Base-by-base conservation (phyloP, 768 basidiomycete species). In the Phaffia tasmanica region DNA sequence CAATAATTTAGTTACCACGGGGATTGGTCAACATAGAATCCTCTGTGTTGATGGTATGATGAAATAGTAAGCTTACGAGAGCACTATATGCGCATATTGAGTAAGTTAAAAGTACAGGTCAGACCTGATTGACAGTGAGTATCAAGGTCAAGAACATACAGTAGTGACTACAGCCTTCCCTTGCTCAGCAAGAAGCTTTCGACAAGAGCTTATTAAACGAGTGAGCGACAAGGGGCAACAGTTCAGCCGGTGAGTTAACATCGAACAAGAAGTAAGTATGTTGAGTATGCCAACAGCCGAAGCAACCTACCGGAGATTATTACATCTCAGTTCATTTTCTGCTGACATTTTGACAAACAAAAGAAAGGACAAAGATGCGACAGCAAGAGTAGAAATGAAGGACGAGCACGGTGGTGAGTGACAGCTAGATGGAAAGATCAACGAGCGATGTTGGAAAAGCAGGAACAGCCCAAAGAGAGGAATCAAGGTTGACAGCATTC, bases 141-240 rank as follows among this genome's bases (percentile, higher is more conserved):
- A 16, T 4, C 29, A 27, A 27, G 5, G n/a, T 46, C 46, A 19
- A 60, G 32, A 19, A 57, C 65, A 19, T 8, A 67, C 65, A 9
- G 65, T 67, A 18, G 65, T 67, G 27, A 67, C 65, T 1, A 67
- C 65, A 1, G 65, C 65, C n/a, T 59, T 61, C 2, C 65, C 65
- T 54, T 67, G 60, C 54, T 67, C 65, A 9, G 54, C 35, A 7
- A 67, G 32, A 6, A 42, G 42, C 29, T 67, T 67, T 23, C 65
- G 48, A 56, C 65, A 67, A 15, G 60, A 62, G 30, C 21, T 27
- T 27, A 5, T 27, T 21, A 53, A 47, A 15, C 3, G 23, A 21
- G 16, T 48, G 8, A 8, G 27, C 27, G 19, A 19, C 19, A 29
- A 27, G 16, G 2, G 27, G 25, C 27, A 7, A 5, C 19, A 29